Evolutionary conservation across 2,329 filamentous ascomycete species (phyloP), one percentile per base, ranked within the genome.

Genomic region (Arthrobotrys sinensis): DNA sequence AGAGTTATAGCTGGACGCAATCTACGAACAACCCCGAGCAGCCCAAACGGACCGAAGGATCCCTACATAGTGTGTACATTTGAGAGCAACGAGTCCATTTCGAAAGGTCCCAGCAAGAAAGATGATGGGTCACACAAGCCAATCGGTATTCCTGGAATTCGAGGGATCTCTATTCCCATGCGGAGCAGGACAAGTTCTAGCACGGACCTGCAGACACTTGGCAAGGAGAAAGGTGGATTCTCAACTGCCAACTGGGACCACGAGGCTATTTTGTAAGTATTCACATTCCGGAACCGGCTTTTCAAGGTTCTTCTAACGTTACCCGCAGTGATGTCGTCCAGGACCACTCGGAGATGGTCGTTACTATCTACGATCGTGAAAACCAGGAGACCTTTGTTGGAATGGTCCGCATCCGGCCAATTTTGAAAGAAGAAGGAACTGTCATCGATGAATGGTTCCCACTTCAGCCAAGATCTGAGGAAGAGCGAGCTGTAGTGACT

Each of bases 21-120:
- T 8, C 86, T 99, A 65, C 89, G 92, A 78, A 93, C 91, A 73
- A 93, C 93, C 83, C 76, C 57, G 2, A 79, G 45, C 6, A 79
- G 76, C 36, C 76, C 76, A n/a, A 79, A 75, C 43, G 76, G 76
- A 65, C 76, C 76, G 11, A 90, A 91, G 76, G 93, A 97, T 82
- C 96, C 96, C 0, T 99, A 99, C 82, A 93, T 97, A 65, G 94
- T 99, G 10, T 97, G 93, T 76, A 94, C 97, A 28, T 99, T 98
- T 83, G 96, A 99, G 84, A 92, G 93, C 84, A 97, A 95, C 83
- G 96, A 99, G 84, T 91, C 97, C 82, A 97, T 99, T 70, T 98
- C 96, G 0, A 91, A 93, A 70, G 93, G 93, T 1, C 93, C 94
- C 11, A 89, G 91, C 80, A 80, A 79, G 72, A 87, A 86, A 68